Base-by-base conservation (phyloP, 2,329 filamentous ascomycete genomes). In the Aspergillus unguis region DNA sequence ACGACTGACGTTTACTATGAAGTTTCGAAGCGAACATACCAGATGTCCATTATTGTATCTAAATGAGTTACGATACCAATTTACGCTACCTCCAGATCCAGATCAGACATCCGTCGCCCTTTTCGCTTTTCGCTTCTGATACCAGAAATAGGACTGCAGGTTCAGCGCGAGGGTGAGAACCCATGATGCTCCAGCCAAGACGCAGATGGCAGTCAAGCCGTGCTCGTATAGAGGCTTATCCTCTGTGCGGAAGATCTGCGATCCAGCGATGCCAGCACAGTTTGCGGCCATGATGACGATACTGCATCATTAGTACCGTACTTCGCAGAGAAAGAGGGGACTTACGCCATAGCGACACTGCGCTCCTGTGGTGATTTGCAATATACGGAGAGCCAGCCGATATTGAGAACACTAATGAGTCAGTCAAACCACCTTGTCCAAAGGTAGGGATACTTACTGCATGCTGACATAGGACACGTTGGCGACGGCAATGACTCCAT, bases 221-320 rank as follows among this genome's bases (percentile, higher is more conserved):
- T 62, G 61, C 5, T 57, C 29, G n/a, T 66, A 67, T 3, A 59
- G 72, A 68, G 26, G 61, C 41, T 41, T 49, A 27, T 59, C 57
- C 3, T 42, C 38, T 0, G 65, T 63, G 8, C 63, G 77, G 73
- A 84, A 85, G 56, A 85, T 79, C 61, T 85, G 81, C 0, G 80
- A 80, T 2, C 82, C 82, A 50, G 83, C 81, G 46, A 85, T 84
- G 11, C 81, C 81, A 0, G 81, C 80, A 31, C 79, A 80, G 58
- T 85, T 85, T 41, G 80, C 82, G 17, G 80, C 79, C 81, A 84
- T 84, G 56, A 85, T 82, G 46, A 83, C 28, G 10, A 59, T 63
- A 43, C 68, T 71, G 47, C 35, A 9, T 5, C 1, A 23, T 32
- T 8, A 41, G 33, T 35, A 23, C 37, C 23, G 17, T 11, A 23